Percentiles rank a stretch among this genome's conserved stretches.
Conservation (phyloP, 2,329 filamentous ascomycete genomes). For the Thermochaetoides dissita region DNA sequence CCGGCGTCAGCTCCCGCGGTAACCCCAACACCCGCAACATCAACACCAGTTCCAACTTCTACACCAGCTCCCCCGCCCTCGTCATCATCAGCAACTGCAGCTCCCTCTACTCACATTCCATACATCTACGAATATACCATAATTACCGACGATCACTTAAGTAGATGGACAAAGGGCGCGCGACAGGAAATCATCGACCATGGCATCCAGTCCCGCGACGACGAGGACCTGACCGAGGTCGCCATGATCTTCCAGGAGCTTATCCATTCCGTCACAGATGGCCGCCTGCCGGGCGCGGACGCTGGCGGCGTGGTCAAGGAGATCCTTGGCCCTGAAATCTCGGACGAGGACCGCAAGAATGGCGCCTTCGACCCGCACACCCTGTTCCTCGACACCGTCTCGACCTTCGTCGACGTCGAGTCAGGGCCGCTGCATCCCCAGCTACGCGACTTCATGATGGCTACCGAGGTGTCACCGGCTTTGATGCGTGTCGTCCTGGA, state of each 20-base stretch:
- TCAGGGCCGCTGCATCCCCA: conserved; percentile 31
- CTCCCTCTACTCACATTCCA: conserved; percentile 17
- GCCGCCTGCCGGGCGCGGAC: conserved; percentile 50
- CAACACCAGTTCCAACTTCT: too few species aligned
- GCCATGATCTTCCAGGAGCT: conserved; percentile 74
- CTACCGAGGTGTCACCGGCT: conserved; percentile 56
- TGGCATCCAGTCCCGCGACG: conserved; percentile 48
- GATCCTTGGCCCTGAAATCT: conserved; percentile 47
- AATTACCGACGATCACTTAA: conserved; percentile 55
- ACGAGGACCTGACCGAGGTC: conserved; percentile 55
- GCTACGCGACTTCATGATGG: conserved; percentile 54
- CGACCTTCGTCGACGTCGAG: conserved; percentile 63
- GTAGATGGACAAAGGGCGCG: conserved; percentile 53
- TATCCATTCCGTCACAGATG: conserved; percentile 59
- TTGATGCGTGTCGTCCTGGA: conserved; percentile 78
- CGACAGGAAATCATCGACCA: conserved; percentile 53
- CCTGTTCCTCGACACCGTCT: conserved; percentile 71
- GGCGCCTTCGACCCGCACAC: conserved; percentile 47
- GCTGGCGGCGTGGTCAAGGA: conserved; percentile 61
- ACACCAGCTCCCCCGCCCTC: too few species aligned
- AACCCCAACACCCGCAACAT: not conserved
- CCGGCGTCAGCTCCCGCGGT: conserved; percentile 4
- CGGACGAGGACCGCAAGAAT: conserved; percentile 35
- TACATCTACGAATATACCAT: conserved; percentile 56
- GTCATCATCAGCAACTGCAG: not conserved